Evolutionary conservation across 352 stramenopile genomes (phyloP).

Genomic region (Pythium scleroteichum): DNA sequence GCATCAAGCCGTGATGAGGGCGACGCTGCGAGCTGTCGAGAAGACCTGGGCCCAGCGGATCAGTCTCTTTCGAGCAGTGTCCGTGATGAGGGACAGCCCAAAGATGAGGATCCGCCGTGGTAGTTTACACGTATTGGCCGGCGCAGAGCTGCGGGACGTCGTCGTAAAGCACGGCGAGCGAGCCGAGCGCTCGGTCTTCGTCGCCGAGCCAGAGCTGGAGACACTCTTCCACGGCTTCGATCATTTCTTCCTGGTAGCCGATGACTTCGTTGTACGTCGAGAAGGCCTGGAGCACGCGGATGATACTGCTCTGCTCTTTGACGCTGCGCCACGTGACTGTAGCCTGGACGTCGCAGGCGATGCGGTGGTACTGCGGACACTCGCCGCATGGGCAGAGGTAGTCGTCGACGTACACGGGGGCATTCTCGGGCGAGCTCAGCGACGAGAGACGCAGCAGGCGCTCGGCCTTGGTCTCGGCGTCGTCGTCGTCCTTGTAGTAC

Average conservation of each 20-base stretch:
- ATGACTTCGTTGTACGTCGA: slow-evolving; percentile 73
- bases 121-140: slow-evolving; percentile 15
- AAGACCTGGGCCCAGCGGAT: not conserved
- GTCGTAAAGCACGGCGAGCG: slow-evolving; percentile 62
- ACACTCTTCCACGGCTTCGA: slow-evolving; percentile 52
- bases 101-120: not conserved
- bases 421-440: slow-evolving; percentile 25
- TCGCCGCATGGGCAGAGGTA: slow-evolving; percentile 67
- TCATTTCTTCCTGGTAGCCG: slow-evolving; percentile 56
- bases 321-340: slow-evolving; percentile 34
- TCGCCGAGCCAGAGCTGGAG: slow-evolving; percentile 57
- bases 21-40: slow-evolving; percentile 27
- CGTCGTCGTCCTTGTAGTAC: slow-evolving; percentile 28
- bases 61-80: not conserved
- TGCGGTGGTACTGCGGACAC: slow-evolving; percentile 58
- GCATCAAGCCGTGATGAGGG: slow-evolving; percentile 47
- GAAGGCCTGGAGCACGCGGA: slow-evolving; percentile 61
- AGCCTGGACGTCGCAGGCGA: slow-evolving; percentile 43
- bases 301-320: slow-evolving; percentile 39
- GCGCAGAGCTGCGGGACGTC: slow-evolving; percentile 47
- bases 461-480: slow-evolving; percentile 40
- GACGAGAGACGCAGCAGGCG: slow-evolving; percentile 33
- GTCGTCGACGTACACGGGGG: slow-evolving; percentile 49
- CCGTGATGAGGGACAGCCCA: slow-evolving; percentile 29
- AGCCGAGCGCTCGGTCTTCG: slow-evolving; percentile 63